Base-by-base conservation (phyloP, 164 flowering plant species). In the Liquidambar formosana region DNA sequence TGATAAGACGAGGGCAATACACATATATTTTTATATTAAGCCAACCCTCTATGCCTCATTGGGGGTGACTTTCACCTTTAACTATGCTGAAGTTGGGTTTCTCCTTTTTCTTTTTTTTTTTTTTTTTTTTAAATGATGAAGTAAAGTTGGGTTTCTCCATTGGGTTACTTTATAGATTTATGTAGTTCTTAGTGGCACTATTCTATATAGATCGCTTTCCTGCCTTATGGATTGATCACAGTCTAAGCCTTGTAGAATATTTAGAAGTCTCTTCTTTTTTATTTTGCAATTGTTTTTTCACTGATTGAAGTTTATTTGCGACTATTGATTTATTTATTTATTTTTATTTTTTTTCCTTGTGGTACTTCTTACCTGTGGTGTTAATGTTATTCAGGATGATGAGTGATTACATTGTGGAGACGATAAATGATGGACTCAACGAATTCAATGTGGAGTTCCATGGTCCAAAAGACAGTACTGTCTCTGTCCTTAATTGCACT, bases 391-490 rank as follows among this genome's bases (percentile, higher is more conserved):
- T 3, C 77, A 93, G 98, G 93, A 93, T 93, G 98, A 93, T 93
- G 98, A 91, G 94, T 77, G 97, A 91, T 72, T 89, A 88, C 71
- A 52, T 54, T 15, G 98, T 93, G 78, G 97, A 93, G 84, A 77
- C 89, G 0, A 87, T 91, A 75, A 88, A 91, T 79, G 98, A 93
- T 77, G 90, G 95, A 41, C 79, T 93, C 52, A 85, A 77, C 63
- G 93, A 91, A 72, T 89, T 93, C 81, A 87, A 88, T 65, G 95
- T 93, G 75, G 86, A 85, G 54, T 89, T 91, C 73, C 90, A 91
- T 74, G 98, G 98, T 19, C 98, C 98, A 58, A 90, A 93, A 90
- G 93, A 88, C 72, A 93, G 96, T 93, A 90, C 41, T 68, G 51
- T 26, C 59, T 66, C 11, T 23, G n/a, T 58, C 48, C 58, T 26